These are phyloP conservation scores for Boletus subcaerulescens DNA, from an alignment of 768 basidiomycete genomes.

Conservation along the genomic window DNA sequence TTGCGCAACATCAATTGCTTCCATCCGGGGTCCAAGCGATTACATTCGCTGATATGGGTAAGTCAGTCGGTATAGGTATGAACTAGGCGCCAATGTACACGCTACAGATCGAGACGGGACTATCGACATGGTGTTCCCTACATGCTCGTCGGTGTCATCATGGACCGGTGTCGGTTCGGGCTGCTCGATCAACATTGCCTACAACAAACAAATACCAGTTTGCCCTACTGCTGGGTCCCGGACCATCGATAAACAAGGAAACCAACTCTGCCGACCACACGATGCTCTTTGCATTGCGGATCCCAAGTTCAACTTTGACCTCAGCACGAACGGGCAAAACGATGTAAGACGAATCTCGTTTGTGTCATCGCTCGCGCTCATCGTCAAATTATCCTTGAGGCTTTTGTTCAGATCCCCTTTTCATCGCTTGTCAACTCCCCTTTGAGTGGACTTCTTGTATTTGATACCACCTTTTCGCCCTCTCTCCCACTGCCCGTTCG, in stretches of 20 bases:
- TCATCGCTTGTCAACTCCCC: conserved; percentile 52
- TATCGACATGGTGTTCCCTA: conserved; percentile 90
- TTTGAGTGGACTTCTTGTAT: conserved; percentile 59
- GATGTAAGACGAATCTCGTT: conserved; percentile 37
- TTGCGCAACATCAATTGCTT: conserved; percentile 64
- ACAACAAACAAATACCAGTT: conserved; percentile 85
- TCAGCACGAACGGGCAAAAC: conserved; percentile 49
- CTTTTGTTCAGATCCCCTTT: conserved; percentile 65
- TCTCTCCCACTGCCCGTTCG: conserved; percentile 73
- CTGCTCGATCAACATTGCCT: conserved; percentile 88
- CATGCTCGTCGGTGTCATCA: conserved; percentile 69
- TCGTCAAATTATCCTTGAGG: conserved; percentile 36
- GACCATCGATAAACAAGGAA: conserved; percentile 45
- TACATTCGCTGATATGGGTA: conserved; percentile 90
- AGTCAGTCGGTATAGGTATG: conserved; percentile 8
- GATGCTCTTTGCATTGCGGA: conserved; percentile 83
- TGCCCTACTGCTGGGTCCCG: conserved; percentile 60
- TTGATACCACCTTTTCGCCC: conserved; percentile 64
- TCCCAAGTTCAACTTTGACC: conserved; percentile 72
- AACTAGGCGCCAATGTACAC: conserved; percentile 5
- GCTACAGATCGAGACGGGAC: conserved; percentile 87
- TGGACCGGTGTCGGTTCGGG: conserved; percentile 68
- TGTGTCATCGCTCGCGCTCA: neutral
- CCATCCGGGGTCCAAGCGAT: conserved; percentile 77
- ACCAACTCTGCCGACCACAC: conserved; percentile 66